Base-by-base conservation (phyloP, 805 yeast genomes). In the Schwanniomyces yamadae region DNA sequence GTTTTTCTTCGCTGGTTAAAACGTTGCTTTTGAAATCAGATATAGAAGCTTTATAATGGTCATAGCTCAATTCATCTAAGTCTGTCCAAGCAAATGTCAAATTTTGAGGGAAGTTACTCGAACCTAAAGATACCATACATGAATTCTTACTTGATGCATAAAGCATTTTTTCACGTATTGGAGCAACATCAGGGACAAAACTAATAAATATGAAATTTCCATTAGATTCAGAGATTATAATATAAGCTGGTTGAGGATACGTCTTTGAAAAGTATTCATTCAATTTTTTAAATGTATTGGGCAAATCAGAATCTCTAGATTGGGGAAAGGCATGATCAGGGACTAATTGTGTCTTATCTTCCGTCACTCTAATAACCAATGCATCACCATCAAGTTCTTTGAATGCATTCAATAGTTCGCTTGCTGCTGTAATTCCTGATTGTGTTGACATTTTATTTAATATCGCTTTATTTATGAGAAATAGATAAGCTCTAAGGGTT, bases 131-230 rank as follows among this genome's bases (percentile, higher is more conserved):
- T 47, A 84, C 78, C 37, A 85, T 63, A 23, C 93, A 60, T 1
- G 93, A 78, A 56, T 78, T 83, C 42, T 87, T 87, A 8, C 95
- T 81, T 2, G 96, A 86, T 4, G 98, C 98, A 57, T 90, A 93
- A 32, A 93, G 69, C 97, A 93, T 93, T 58, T 91, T 93, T 38
- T 75, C 72, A 39, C 89, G 75, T 24, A 91, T 90, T 2, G 82
- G 79, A 6, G 96, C 85, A 33, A 60, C 59, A 56, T 91, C 97
- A 0, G 99, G 97, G 35, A 91, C 90, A 62, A 73, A 90, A 14
- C 93, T 79, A 30, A 89, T 74, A 49, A 91, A 89, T 3, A 77
- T 71, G 22, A 45, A 45, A 5, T 42, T 48, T 41, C 64, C 33
- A 1, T 34, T 16, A 6, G 36, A 30, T 14, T 42, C 35, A 9